These are phyloP conservation scores for Fusarium sp. DNA, from an alignment of 2,329 filamentous ascomycete genomes.

Conservation along the genomic window DNA sequence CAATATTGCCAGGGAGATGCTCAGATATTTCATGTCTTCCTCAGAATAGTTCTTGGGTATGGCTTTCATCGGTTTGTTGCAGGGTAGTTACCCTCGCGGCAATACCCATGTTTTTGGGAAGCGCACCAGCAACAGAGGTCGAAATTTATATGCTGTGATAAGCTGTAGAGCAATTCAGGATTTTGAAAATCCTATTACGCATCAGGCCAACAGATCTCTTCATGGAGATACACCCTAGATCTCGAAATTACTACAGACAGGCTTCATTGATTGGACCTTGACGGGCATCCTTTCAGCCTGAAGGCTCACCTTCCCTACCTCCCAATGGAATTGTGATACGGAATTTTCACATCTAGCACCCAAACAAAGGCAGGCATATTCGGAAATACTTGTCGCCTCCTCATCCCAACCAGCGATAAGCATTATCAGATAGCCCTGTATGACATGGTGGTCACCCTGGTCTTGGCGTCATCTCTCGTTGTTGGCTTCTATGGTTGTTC, in stretches of 20 bases:
- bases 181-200: too few relatives aligned
- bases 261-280: not conserved
- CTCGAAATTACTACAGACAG: too few relatives aligned
- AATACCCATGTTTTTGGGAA: not conserved
- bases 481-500: not conserved
- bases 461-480: constrained; percentile 15
- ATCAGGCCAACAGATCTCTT: not conserved
- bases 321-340: not conserved
- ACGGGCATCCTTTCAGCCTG: constrained; percentile 1
- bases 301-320: not conserved
- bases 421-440: constrained; percentile 9
- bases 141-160: not conserved
- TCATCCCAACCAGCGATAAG: constrained; percentile 8
- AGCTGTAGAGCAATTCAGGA: too few relatives aligned
- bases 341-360: not conserved
- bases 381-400: not conserved
- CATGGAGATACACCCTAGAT: too few relatives aligned
- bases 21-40: not conserved
- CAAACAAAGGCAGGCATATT: not conserved
- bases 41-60: not conserved
- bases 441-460: constrained; percentile 18
- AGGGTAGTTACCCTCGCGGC: not conserved
- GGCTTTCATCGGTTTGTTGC: not conserved
- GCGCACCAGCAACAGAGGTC: not conserved
- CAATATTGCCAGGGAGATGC: too few relatives aligned